phyloP scores from a whole-genome alignment of 2,329 filamentous ascomycete species.

The Alternaria conjuncta region DNA sequence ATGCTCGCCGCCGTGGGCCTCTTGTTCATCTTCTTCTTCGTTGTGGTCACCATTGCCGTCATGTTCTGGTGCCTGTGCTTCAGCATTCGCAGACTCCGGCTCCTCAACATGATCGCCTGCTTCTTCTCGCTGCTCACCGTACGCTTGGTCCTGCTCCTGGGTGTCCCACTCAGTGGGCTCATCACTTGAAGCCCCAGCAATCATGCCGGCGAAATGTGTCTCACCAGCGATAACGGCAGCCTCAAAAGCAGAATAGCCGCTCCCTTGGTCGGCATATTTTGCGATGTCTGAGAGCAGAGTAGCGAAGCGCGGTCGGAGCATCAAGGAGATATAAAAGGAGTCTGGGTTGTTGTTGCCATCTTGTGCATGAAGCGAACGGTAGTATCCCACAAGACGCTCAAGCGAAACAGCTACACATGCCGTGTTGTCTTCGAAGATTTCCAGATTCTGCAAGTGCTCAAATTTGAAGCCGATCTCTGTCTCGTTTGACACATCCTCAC shows the following conservation, averaged over 20 bases:
- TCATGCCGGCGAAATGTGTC: slow-evolving; percentile 31
- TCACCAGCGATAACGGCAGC: slow-evolving; percentile 36
- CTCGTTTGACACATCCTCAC: slow-evolving; percentile 61
- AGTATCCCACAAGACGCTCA: slow-evolving; percentile 64
- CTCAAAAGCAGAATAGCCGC: slow-evolving; percentile 60
- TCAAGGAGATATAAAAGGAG: slow-evolving; percentile 65
- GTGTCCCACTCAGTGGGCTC: slow-evolving; percentile 30
- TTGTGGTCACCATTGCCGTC: slow-evolving; percentile 6
- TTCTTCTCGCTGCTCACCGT: slow-evolving; percentile 6
- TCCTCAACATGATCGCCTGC: not conserved
- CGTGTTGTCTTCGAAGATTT: slow-evolving; percentile 41
- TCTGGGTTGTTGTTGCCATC: slow-evolving; percentile 61
- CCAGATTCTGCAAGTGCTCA: slow-evolving; percentile 48
- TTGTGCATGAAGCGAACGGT: slow-evolving; percentile 64
- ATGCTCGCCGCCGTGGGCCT: not conserved
- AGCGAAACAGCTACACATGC: slow-evolving; percentile 38
- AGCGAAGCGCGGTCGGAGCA: slow-evolving; percentile 60
- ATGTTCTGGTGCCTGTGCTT: slow-evolving; percentile 2
- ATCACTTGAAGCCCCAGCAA: slow-evolving; percentile 26
- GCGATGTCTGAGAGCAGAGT: slow-evolving; percentile 60
- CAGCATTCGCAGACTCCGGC: slow-evolving; percentile 4
- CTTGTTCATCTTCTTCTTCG: not conserved
- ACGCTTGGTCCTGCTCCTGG: slow-evolving; percentile 13
- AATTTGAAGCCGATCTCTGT: slow-evolving; percentile 55
- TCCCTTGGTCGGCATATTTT: slow-evolving; percentile 61